These are phyloP conservation scores for Niebla homalea DNA, from an alignment of 495 filamentous ascomycete species.

Conservation along the genomic window DNA sequence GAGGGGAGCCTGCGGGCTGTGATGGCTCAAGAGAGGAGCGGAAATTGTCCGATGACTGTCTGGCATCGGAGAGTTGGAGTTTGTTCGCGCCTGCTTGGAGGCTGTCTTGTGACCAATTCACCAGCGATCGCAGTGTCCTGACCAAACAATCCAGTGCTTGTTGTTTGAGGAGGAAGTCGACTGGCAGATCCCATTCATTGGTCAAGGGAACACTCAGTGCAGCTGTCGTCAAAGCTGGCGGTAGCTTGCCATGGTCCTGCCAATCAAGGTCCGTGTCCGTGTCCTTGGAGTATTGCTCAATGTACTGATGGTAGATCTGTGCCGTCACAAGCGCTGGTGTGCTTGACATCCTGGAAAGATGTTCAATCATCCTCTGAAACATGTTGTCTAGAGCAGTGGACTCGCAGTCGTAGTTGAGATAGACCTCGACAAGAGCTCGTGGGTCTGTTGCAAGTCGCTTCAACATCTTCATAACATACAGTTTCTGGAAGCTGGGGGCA, in stretches of 20 bases:
- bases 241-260: slow-evolving; percentile 71
- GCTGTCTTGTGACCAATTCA: slow-evolving; percentile 80
- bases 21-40: slow-evolving; percentile 67
- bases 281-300: slow-evolving; percentile 57
- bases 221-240: slow-evolving; percentile 70
- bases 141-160: slow-evolving; percentile 79
- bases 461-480: slow-evolving; percentile 77
- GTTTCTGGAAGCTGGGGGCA: slow-evolving; percentile 79
- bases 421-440: slow-evolving; percentile 82
- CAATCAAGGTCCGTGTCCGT: slow-evolving; percentile 50
- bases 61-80: slow-evolving; percentile 37
- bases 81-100: slow-evolving; percentile 44
- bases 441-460: slow-evolving; percentile 75
- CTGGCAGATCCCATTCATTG: slow-evolving; percentile 55
- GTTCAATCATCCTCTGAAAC: slow-evolving; percentile 86
- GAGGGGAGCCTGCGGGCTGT: slow-evolving; percentile 35
- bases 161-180: slow-evolving; percentile 78
- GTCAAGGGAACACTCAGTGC: slow-evolving; percentile 42
- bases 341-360: slow-evolving; percentile 75
- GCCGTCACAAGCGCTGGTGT: slow-evolving; percentile 58
- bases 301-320: slow-evolving; percentile 69
- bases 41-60: slow-evolving; percentile 59
- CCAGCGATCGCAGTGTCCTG: slow-evolving; percentile 73
- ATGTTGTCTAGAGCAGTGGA: slow-evolving; percentile 88
- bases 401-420: slow-evolving; percentile 98